These are phyloP conservation scores for Eutreptiella sp. DNA, from an alignment of 208 protist species.

Conservation along the genomic window DNA sequence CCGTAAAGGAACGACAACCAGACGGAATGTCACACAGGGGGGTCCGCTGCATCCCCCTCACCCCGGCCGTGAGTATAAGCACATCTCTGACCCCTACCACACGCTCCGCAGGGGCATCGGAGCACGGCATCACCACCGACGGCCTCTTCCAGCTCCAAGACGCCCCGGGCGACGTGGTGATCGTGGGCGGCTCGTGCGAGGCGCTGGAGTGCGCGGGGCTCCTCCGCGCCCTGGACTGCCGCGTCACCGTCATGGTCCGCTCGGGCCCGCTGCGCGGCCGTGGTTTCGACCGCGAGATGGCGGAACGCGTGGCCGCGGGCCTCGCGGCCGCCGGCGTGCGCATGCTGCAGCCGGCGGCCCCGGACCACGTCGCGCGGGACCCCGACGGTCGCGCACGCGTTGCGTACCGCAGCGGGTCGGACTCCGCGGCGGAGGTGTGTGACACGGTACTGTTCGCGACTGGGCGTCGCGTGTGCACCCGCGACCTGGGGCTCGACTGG, in stretches of 20 bases:
- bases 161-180: conserved; percentile 61
- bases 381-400: not conserved
- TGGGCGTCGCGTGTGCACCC: conserved; percentile 52
- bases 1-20: too few species aligned
- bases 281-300: conserved; percentile 78
- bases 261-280: conserved; percentile 74
- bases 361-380: conserved; percentile 19
- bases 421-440: conserved; percentile 49
- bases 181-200: conserved; percentile 80
- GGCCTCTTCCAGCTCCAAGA: conserved; percentile 63
- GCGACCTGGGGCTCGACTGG: conserved; percentile 51
- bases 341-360: conserved; percentile 16
- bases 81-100: too few species aligned
- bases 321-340: conserved; percentile 43
- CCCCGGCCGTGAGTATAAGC: too few species aligned
- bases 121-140: conserved; percentile 63
- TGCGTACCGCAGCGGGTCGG: conserved; percentile 1
- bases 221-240: conserved; percentile 58
- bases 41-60: too few species aligned
- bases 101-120: too few species aligned
- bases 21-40: too few species aligned
- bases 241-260: conserved; percentile 72
- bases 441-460: conserved; percentile 77
- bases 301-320: conserved; percentile 43
- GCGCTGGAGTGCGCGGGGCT: conserved; percentile 84